These are phyloP conservation scores for Mucor sp. DNA, from an alignment of 371 early-diverging fungal genomes.

Conservation along the genomic window DNA sequence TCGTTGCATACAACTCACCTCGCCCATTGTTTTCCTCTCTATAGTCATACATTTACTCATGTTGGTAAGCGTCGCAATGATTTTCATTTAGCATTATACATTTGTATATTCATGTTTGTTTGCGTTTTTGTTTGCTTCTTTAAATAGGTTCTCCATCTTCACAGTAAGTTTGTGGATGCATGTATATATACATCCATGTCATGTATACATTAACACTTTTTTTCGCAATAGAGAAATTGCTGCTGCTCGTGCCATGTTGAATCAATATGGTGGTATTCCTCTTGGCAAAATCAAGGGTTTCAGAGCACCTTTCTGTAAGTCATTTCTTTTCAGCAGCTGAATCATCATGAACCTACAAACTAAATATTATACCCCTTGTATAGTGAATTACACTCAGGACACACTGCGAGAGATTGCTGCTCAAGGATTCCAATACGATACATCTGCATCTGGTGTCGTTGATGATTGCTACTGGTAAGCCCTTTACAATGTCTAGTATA, in stretches of 20 bases:
- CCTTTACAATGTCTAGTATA: no score
- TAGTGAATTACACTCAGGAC: conserved; percentile 64
- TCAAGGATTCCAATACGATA: conserved; percentile 71
- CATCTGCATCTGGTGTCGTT: conserved; percentile 56
- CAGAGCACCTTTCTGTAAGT: conserved; percentile 70
- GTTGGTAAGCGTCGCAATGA: conserved; percentile 31
- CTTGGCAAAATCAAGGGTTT: conserved; percentile 69
- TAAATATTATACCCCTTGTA: not conserved
- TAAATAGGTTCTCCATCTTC: conserved; percentile 37
- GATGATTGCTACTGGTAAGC: conserved; percentile 62
- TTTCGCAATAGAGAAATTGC: conserved; percentile 58
- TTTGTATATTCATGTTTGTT: conserved; percentile 6
- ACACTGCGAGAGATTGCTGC: conserved; percentile 54
- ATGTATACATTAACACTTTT: not conserved
- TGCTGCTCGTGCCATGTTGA: conserved; percentile 59
- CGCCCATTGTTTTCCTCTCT: conserved; percentile 4
- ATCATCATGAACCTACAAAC: not conserved
- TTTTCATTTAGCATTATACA: not conserved
- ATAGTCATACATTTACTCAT: conserved; percentile 70
- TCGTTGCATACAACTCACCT: not conserved
- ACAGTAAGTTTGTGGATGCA: conserved; percentile 36
- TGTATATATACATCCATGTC: not conserved
- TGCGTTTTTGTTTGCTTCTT: not conserved
- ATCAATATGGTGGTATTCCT: conserved; percentile 67
- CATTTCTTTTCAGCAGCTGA: not conserved